These are phyloP conservation scores for Boletus putidus DNA, from an alignment of 1,284 basidiomycete genomes.

Conservation along the genomic window DNA sequence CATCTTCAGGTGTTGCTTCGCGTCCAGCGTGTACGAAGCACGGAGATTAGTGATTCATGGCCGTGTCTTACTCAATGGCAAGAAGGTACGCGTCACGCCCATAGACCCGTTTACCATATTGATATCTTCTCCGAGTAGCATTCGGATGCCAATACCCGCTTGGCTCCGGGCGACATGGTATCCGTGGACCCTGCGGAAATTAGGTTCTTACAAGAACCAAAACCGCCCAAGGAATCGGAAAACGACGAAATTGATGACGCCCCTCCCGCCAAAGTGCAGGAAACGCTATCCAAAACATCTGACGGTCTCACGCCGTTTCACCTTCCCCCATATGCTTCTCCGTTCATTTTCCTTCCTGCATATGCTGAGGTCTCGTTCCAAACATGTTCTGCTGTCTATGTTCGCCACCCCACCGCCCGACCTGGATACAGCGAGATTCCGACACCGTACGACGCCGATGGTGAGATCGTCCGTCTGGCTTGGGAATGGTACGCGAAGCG, in stretches of 20 bases:
- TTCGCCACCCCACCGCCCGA: constrained; percentile 93
- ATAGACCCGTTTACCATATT: constrained; percentile 6
- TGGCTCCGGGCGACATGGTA: constrained; percentile 94
- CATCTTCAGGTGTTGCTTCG: constrained; percentile 91
- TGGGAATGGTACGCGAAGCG: constrained; percentile 92
- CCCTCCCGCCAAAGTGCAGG: background rate
- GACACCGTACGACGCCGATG: constrained; percentile 91
- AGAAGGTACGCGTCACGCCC: constrained; percentile 58
- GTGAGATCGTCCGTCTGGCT: constrained; percentile 78
- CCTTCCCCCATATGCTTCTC: constrained; percentile 85
- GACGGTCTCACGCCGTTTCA: constrained; percentile 69
- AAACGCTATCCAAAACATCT: constrained; percentile 14
- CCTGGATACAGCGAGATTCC: constrained; percentile 92
- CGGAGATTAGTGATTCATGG: constrained; percentile 85
- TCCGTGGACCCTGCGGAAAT: constrained; percentile 84
- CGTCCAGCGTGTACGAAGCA: constrained; percentile 88
- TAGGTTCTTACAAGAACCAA: constrained; percentile 63
- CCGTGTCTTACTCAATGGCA: constrained; percentile 87
- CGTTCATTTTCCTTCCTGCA: constrained; percentile 93
- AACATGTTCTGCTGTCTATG: constrained; percentile 91
- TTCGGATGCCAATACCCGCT: constrained; percentile 82
- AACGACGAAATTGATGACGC: constrained; percentile 12
- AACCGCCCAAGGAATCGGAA: constrained; percentile 23
- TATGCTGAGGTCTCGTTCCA: constrained; percentile 91
- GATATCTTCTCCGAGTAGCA: constrained; percentile 50